Evolutionary conservation across 352 stramenopile genomes (phyloP).

Genomic region (Phytopythium boreale): DNA sequence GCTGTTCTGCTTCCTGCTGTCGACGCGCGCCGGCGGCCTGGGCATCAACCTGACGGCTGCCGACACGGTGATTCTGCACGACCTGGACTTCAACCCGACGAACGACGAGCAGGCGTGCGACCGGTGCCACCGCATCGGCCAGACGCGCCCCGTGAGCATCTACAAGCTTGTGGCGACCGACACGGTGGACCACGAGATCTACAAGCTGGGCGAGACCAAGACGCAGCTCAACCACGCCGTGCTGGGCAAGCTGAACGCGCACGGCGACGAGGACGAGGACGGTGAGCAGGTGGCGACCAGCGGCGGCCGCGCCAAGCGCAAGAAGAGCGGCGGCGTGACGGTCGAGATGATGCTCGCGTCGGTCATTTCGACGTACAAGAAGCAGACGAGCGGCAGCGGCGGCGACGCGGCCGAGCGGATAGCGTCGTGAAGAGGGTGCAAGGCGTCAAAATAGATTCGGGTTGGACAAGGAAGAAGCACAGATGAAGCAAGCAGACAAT

Average conservation of each 20-base stretch:
- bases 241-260: slow-evolving; percentile 77
- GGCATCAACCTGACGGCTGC: slow-evolving; percentile 97
- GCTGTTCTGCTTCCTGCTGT: slow-evolving; percentile 97
- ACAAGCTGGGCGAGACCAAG: slow-evolving; percentile 81
- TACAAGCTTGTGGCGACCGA: slow-evolving; percentile 91
- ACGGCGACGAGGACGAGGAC: slow-evolving; percentile 17
- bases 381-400: slow-evolving; percentile 7
- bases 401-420: slow-evolving; percentile 1
- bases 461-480: neutral
- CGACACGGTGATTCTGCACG: slow-evolving; percentile 87
- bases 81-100: slow-evolving; percentile 87
- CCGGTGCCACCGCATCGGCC: slow-evolving; percentile 88
- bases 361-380: slow-evolving; percentile 71
- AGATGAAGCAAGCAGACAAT: neutral
- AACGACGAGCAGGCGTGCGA: slow-evolving; percentile 87
- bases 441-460: neutral
- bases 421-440: neutral
- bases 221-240: slow-evolving; percentile 86
- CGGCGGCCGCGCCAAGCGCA: slow-evolving; percentile 9
- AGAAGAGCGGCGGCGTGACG: slow-evolving; percentile 39
- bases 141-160: slow-evolving; percentile 88
- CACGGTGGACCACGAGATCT: slow-evolving; percentile 92
- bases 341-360: slow-evolving; percentile 82
- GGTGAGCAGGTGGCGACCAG: neutral
- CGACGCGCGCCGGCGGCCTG: slow-evolving; percentile 95